Conservation (phyloP, 768 basidiomycete species). For the Lactifluus piperatus region DNA sequence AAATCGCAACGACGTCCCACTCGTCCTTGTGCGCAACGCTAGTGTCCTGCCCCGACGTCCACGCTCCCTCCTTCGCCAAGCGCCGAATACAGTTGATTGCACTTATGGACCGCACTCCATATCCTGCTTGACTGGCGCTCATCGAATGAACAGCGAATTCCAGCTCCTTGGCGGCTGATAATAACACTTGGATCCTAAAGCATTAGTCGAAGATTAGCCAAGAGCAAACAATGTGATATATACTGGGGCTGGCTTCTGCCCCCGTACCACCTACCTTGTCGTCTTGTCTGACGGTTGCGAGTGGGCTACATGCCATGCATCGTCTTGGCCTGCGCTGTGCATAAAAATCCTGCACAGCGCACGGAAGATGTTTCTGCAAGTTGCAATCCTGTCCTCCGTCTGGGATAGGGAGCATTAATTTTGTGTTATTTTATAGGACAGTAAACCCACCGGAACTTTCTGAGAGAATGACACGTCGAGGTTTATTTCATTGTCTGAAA, state of each 20-base stretch:
- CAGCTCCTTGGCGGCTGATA: conserved; percentile 34
- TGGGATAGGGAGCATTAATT: background rate
- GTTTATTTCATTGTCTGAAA: conserved; percentile 28
- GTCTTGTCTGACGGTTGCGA: conserved; percentile 24
- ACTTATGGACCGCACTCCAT: conserved; percentile 25
- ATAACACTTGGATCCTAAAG: conserved; percentile 35
- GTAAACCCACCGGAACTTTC: conserved; percentile 34
- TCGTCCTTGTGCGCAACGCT: background rate
- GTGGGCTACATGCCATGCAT: conserved; percentile 25
- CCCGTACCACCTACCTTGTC: conserved; percentile 9
- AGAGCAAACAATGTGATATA: background rate
- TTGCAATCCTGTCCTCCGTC: conserved; percentile 18
- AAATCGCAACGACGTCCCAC: background rate
- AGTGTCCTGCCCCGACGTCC: background rate
- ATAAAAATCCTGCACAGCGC: conserved; percentile 33
- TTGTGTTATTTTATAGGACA: background rate
- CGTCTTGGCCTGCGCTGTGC: conserved; percentile 20
- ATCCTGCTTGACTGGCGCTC: conserved; percentile 44
- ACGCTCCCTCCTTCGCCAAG: background rate
- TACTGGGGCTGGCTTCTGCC: background rate
- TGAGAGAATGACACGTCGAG: conserved; percentile 34
- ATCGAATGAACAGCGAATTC: conserved; percentile 43
- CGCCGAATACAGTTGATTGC: background rate
- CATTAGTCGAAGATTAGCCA: background rate
- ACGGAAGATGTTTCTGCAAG: conserved; percentile 34